Evolutionary conservation across 352 stramenopile genomes (phyloP).

Genomic region (Phytophthora kernoviae): DNA sequence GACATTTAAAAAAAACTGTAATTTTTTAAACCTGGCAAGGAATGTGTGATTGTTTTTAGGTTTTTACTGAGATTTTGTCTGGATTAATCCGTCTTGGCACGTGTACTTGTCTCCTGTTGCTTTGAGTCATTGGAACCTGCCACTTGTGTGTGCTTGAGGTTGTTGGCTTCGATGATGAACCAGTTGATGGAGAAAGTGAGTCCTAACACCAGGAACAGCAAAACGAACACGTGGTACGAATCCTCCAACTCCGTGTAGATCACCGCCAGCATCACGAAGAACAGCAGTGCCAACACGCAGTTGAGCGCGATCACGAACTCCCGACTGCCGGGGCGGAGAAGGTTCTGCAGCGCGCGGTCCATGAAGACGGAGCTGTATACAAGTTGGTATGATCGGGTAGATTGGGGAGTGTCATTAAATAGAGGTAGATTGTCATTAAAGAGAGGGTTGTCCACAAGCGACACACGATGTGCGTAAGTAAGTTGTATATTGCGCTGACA

Average conservation of each 20-base stretch:
- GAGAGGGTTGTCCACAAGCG: no score
- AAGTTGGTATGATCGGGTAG: background rate
- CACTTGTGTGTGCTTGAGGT: conserved; percentile 51
- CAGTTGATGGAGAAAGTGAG: conserved; percentile 87
- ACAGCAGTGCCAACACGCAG: conserved; percentile 66
- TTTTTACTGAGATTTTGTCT: conserved; percentile 3
- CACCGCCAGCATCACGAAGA: conserved; percentile 74
- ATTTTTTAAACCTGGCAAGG: background rate
- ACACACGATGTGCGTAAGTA: no score
- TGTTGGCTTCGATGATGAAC: conserved; percentile 83
- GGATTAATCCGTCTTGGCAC: conserved; percentile 65
- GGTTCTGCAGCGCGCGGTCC: conserved; percentile 38
- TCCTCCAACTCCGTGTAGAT: conserved; percentile 84
- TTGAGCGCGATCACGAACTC: conserved; percentile 82
- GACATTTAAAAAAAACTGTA: background rate
- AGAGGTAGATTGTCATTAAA: no score
- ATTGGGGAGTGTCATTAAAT: no score
- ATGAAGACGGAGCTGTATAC: background rate
- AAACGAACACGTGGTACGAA: conserved; percentile 82
- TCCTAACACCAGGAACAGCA: conserved; percentile 85
- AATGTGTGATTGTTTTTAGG: conserved; percentile 1
- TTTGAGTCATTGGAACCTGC: conserved; percentile 10
- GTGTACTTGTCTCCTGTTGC: conserved; percentile 11
- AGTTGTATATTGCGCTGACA: no score
- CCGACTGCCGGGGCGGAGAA: conserved; percentile 67